Percentiles rank a stretch among this genome's conserved stretches.
Conservation (phyloP, 345 rosid genomes). For the Carallia pectinifolia region DNA sequence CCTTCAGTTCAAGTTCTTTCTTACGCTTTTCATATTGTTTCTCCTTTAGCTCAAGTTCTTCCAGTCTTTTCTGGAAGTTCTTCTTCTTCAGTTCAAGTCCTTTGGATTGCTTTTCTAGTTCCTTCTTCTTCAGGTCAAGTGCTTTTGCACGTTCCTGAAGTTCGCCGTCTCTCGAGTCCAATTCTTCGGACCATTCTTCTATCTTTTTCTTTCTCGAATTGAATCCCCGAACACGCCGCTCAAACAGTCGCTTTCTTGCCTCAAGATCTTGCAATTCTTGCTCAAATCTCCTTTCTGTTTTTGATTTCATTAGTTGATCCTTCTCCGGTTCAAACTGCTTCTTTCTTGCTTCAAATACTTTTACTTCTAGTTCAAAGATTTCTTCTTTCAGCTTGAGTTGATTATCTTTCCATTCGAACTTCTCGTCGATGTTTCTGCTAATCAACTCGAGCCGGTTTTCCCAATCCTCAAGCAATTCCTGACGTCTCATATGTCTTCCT, state of each 20-base stretch:
- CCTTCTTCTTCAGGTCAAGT: constrained; percentile 1
- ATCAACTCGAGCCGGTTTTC: background rate
- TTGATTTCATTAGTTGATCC: too few species aligned
- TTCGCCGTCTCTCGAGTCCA: background rate
- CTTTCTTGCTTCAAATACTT: constrained; percentile 1
- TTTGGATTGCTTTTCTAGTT: too few species aligned
- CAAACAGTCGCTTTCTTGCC: too few species aligned
- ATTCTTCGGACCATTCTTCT: background rate
- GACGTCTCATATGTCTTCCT: background rate
- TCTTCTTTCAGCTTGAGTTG: background rate
- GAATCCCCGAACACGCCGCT: too few species aligned
- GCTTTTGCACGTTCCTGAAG: background rate
- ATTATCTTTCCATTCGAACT: background rate
- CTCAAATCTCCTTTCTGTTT: too few species aligned
- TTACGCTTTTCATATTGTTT: background rate
- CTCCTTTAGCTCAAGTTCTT: constrained; percentile 5
- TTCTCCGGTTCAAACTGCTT: background rate
- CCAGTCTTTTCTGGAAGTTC: background rate
- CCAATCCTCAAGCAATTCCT: background rate
- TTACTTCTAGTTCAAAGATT: background rate
- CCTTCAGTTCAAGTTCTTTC: background rate
- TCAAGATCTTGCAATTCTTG: too few species aligned
- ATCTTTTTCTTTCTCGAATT: too few species aligned
- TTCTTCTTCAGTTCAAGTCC: background rate
- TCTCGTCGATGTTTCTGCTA: background rate